Percentiles rank a stretch among this genome's conserved stretches.
Evolutionary conservation across 2,329 filamentous ascomycete species (phyloP).

Genomic region (Monosporascus sp.): DNA sequence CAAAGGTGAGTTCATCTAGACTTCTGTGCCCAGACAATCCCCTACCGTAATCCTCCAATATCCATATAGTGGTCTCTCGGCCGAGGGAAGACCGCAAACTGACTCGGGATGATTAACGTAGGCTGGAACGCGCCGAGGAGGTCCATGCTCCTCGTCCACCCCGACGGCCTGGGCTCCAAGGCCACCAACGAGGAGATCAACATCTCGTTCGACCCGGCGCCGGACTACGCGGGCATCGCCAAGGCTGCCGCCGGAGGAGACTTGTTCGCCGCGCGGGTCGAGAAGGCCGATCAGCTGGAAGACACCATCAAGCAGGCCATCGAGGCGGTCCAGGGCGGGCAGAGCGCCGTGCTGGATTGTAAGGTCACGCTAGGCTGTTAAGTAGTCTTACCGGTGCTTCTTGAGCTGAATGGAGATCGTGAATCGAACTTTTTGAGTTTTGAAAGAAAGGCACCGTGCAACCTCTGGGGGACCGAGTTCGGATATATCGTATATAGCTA

Average conservation of each 20-base stretch:
- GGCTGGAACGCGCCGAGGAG: constrained; percentile 57
- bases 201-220: constrained; percentile 53
- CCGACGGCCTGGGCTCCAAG: constrained; percentile 48
- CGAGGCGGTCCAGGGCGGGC: constrained; percentile 43
- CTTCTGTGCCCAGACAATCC: background rate
- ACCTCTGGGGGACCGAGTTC: too few species aligned
- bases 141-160: constrained; percentile 53
- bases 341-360: constrained; percentile 49
- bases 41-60: too few species aligned
- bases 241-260: constrained; percentile 54
- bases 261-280: constrained; percentile 44
- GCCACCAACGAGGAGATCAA: constrained; percentile 59
- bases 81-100: too few species aligned
- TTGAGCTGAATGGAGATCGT: too few species aligned
- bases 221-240: constrained; percentile 56
- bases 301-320: constrained; percentile 45
- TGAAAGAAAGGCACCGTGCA: too few species aligned
- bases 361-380: constrained; percentile 43
- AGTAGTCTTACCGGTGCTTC: background rate
- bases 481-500: too few species aligned
- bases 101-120: constrained; percentile 8
- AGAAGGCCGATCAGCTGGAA: constrained; percentile 41
- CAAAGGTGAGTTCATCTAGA: constrained; percentile 34
- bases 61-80: too few species aligned
- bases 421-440: too few species aligned